Evolutionary conservation across 2,329 filamentous ascomycete genomes (phyloP).

Genomic region (Emericellopsis atlantica): DNA sequence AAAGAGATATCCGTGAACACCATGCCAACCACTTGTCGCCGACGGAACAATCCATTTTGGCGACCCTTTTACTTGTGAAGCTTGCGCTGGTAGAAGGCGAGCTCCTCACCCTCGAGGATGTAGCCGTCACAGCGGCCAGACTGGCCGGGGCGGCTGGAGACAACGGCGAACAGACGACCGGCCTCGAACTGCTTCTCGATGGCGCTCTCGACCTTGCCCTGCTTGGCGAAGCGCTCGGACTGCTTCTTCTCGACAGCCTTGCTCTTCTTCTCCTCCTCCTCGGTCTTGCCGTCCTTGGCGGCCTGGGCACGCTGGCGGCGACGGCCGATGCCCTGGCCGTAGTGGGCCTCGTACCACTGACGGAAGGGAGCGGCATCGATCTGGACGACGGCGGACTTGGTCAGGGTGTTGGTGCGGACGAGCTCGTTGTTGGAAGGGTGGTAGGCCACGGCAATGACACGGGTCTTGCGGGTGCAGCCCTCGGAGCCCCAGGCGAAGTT

Average conservation of each 20-base stretch:
- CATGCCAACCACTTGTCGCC: constrained; percentile 15
- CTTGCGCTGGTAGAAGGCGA: constrained; percentile 99
- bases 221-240: constrained; percentile 65
- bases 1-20: constrained; percentile 24
- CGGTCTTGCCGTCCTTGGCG: constrained; percentile 44
- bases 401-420: constrained; percentile 99
- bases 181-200: constrained; percentile 99
- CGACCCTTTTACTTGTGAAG: constrained; percentile 75
- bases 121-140: constrained; percentile 94
- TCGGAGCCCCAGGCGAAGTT: constrained; percentile 99
- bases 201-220: constrained; percentile 84
- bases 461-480: constrained; percentile 96
- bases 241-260: constrained; percentile 96
- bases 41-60: constrained; percentile 6
- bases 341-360: constrained; percentile 99
- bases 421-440: constrained; percentile 99
- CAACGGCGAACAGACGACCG: constrained; percentile 88
- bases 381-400: constrained; percentile 97
- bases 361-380: constrained; percentile 97
- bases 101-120: constrained; percentile 97
- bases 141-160: constrained; percentile 91
- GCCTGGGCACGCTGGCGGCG: constrained; percentile 74
- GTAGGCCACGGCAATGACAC: constrained; percentile 96
- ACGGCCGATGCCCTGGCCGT: constrained; percentile 80
- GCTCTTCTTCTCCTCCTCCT: constrained; percentile 79